Percentiles rank a stretch among this genome's conserved stretches.
phyloP scores from a whole-genome alignment of 1,139 yeast genomes.

The Lodderomyces elongisporus region DNA sequence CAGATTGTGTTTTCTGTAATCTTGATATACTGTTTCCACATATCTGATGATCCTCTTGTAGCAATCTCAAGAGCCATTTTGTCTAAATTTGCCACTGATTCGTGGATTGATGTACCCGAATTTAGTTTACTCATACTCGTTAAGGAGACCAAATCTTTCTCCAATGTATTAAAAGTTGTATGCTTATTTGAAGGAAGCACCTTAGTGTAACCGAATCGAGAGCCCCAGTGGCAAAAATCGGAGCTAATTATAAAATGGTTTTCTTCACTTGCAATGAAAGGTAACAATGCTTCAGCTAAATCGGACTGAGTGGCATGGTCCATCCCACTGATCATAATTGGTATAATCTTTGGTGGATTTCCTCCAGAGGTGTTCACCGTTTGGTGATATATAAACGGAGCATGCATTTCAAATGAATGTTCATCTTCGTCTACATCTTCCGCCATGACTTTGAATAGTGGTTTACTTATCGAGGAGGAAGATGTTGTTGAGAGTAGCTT shows the following conservation, averaged over 20 bases:
- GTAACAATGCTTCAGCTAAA: constrained; percentile 46
- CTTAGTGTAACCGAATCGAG: constrained; percentile 65
- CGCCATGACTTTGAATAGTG: constrained; percentile 53
- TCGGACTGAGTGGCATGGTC: constrained; percentile 39
- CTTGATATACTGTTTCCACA: constrained; percentile 66
- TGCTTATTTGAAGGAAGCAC: constrained; percentile 39
- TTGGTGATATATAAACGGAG: constrained; percentile 56
- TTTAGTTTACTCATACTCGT: constrained; percentile 10
- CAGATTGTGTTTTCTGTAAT: constrained; percentile 86
- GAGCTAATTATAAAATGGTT: constrained; percentile 78
- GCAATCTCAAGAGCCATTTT: constrained; percentile 64
- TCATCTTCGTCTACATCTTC: constrained; percentile 70
- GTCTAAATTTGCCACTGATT: constrained; percentile 72
- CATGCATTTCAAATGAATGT: constrained; percentile 94
- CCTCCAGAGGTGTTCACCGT: constrained; percentile 27
- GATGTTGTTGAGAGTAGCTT: constrained; percentile 22
- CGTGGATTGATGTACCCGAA: constrained; percentile 42
- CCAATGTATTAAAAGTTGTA: constrained; percentile 11
- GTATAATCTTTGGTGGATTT: constrained; percentile 53
- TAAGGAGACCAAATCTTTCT: constrained; percentile 16
- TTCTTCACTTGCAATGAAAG: constrained; percentile 49
- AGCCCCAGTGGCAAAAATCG: constrained; percentile 97
- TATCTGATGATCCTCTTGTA: constrained; percentile 43
- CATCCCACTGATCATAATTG: constrained; percentile 72
- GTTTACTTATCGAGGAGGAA: constrained; percentile 13